phyloP scores from a whole-genome alignment of 495 filamentous ascomycete genomes.

The Penicillium riverlandense region DNA sequence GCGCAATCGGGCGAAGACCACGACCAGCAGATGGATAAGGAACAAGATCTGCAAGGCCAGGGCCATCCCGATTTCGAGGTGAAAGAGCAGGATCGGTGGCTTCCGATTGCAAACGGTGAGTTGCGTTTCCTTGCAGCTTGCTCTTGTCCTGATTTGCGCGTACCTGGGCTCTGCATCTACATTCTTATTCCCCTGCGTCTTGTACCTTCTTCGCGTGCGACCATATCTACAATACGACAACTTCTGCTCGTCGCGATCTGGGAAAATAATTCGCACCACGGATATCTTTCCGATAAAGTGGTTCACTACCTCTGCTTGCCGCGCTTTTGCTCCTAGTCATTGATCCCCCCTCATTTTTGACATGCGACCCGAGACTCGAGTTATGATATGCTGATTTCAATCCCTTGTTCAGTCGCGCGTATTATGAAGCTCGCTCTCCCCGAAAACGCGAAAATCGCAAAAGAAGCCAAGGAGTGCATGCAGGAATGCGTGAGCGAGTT shows the following conservation, averaged over 20 bases:
- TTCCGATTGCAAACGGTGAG: conserved; percentile 99
- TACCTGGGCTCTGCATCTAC: conserved; percentile 37
- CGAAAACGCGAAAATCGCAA: conserved; percentile 98
- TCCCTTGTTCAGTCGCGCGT: conserved; percentile 78
- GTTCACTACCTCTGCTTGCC: too few species aligned
- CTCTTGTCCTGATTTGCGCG: conserved; percentile 50
- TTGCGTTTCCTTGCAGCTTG: conserved; percentile 50
- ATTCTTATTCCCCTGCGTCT: background rate
- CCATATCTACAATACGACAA: too few species aligned
- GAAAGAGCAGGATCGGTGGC: conserved; percentile 99
- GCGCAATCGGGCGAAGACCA: conserved; percentile 86
- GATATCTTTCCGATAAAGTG: too few species aligned
- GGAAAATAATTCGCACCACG: too few species aligned
- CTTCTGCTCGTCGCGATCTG: too few species aligned
- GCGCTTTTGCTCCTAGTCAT: conserved; percentile 18
- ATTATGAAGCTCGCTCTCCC: conserved; percentile 98
- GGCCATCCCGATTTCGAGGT: conserved; percentile 80
- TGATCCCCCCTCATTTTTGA: conserved; percentile 12
- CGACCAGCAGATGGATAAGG: conserved; percentile 60
- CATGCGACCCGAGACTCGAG: background rate
- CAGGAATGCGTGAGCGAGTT: conserved; percentile 99
- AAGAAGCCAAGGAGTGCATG: conserved; percentile 99
- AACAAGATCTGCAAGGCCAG: conserved; percentile 54
- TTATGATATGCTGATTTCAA: conserved; percentile 65
- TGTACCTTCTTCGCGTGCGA: too few species aligned